A percentile compares a stretch with the other conserved stretches of the same genome.
These are phyloP conservation scores for Bertia moriformis DNA, from an alignment of 2,329 filamentous ascomycete species.

Conservation along the genomic window DNA sequence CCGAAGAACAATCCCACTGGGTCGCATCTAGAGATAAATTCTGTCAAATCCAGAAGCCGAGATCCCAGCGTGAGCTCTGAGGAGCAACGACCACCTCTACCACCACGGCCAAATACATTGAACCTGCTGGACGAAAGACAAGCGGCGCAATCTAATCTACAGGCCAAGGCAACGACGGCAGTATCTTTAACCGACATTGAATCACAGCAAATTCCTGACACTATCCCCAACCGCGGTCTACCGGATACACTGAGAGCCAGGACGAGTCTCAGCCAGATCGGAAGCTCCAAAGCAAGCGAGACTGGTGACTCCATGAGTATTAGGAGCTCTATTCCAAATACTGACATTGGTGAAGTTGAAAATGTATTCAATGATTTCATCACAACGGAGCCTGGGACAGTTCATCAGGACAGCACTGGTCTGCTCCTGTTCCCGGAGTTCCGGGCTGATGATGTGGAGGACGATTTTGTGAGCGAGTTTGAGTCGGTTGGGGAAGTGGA, in stretches of 20 bases:
- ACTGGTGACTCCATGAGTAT: not conserved
- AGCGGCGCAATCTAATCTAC: not conserved
- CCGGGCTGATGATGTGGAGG: not conserved
- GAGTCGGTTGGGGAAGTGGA: not conserved
- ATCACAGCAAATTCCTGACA: not conserved
- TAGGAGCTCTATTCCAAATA: not conserved
- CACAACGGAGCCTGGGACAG: not conserved
- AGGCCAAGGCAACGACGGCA: not conserved
- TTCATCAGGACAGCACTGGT: not conserved
- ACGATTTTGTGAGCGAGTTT: slow-evolving; percentile 1
- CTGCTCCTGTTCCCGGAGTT: not conserved
- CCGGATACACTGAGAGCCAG: not conserved
- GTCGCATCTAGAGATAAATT: not conserved
- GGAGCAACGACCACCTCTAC: not conserved
- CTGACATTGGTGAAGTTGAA: not conserved
- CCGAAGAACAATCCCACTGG: too few relatives aligned
- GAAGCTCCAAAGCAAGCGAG: not conserved
- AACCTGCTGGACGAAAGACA: not conserved
- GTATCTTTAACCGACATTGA: not conserved
- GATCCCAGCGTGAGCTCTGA: not conserved
- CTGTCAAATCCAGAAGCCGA: not conserved
- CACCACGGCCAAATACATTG: not conserved
- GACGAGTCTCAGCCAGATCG: not conserved
- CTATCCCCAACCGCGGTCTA: not conserved
- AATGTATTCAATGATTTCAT: not conserved